Evolutionary conservation across 768 basidiomycete genomes (phyloP).

Genomic region (Trametes villosa): DNA sequence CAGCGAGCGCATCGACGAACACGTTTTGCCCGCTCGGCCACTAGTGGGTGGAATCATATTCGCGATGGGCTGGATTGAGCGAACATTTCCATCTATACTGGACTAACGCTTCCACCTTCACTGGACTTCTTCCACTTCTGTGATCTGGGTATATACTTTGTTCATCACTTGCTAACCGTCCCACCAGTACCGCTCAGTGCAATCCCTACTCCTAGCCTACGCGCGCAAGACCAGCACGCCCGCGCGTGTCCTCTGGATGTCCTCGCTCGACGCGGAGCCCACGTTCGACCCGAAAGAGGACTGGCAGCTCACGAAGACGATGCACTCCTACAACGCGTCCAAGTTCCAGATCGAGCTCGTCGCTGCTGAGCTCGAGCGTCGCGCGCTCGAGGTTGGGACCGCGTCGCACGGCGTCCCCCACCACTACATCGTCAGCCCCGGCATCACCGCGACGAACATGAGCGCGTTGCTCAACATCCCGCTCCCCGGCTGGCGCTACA

Average conservation of each 20-base stretch:
- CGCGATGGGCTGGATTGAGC: too few species aligned
- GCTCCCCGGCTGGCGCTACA: conserved; percentile 40
- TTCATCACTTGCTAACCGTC: not conserved
- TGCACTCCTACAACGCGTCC: conserved; percentile 66
- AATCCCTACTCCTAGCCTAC: conserved; percentile 54
- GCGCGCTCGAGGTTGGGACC: conserved; percentile 34
- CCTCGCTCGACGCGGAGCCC: conserved; percentile 67
- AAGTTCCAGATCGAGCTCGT: conserved; percentile 84
- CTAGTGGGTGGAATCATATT: too few species aligned
- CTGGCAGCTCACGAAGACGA: conserved; percentile 68
- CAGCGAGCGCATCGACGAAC: too few species aligned
- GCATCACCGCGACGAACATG: conserved; percentile 69
- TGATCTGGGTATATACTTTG: too few species aligned
- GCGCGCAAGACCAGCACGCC: conserved; percentile 39
- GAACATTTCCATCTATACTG: too few species aligned
- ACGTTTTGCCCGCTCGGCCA: too few species aligned
- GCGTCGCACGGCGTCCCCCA: conserved; percentile 34
- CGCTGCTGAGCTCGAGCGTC: conserved; percentile 54
- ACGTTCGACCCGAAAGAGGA: conserved; percentile 62
- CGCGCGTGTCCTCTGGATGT: conserved; percentile 78
- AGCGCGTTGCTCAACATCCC: conserved; percentile 49
- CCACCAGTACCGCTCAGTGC: conserved; percentile 63
- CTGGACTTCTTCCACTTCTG: too few species aligned
- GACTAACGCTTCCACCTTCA: too few species aligned
- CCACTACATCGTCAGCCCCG: conserved; percentile 73